phyloP scores from a whole-genome alignment of 345 rosid species.

The Camelina sativa region DNA sequence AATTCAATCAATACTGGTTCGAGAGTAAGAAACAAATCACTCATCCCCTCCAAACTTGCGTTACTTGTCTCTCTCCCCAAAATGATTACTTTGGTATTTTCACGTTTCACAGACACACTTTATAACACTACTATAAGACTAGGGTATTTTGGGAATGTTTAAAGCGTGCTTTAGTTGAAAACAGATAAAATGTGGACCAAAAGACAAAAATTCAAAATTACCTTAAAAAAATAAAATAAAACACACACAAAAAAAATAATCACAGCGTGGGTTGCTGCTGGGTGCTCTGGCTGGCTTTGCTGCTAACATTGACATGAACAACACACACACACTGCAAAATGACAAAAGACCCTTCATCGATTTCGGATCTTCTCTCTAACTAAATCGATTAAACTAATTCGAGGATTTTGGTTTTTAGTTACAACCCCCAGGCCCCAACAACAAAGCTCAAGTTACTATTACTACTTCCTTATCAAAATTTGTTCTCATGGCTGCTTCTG shows the following conservation, averaged over 20 bases:
- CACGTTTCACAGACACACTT: background rate
- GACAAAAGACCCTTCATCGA: constrained; percentile 39
- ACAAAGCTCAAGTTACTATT: background rate
- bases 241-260: background rate
- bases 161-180: constrained; percentile 13
- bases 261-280: constrained; percentile 7
- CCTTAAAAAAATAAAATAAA: background rate
- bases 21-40: too few species aligned
- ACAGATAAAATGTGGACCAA: constrained; percentile 24
- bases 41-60: too few species aligned
- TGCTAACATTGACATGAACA: constrained; percentile 40
- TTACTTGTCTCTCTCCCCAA: background rate
- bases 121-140: background rate
- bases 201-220: constrained; percentile 23
- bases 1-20: too few species aligned
- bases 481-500: constrained; percentile 8
- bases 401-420: constrained; percentile 7
- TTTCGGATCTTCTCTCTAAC: constrained; percentile 26
- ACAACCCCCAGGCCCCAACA: background rate
- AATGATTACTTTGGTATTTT: background rate
- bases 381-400: constrained; percentile 1
- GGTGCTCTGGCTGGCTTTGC: constrained; percentile 17
- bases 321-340: constrained; percentile 24
- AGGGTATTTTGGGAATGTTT: constrained; percentile 16
- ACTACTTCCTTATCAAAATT: constrained; percentile 2